A percentile compares a stretch with the other conserved stretches of the same genome.
Evolutionary conservation across 2,329 filamentous ascomycete genomes (phyloP).

Genomic region (Phaeosphaeriaceae sp.): DNA sequence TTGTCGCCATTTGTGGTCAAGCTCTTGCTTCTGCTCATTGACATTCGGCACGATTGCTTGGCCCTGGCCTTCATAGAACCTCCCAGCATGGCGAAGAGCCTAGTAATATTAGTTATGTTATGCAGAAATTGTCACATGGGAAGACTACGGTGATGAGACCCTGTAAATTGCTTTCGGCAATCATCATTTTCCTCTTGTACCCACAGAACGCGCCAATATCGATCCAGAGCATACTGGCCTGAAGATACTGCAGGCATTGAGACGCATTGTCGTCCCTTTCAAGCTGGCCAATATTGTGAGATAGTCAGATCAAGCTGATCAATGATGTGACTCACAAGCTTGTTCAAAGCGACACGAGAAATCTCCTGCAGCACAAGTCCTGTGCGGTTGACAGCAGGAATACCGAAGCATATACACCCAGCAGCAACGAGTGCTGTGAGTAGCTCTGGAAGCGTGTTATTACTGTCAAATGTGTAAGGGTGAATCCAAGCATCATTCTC

Average conservation of each 20-base stretch:
- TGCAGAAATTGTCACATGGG: background rate
- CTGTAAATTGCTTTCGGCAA: constrained; percentile 63
- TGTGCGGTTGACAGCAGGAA: constrained; percentile 39
- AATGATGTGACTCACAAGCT: constrained; percentile 9
- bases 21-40: constrained; percentile 57
- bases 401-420: constrained; percentile 42
- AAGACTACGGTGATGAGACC: constrained; percentile 54
- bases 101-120: background rate
- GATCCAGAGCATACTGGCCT: constrained; percentile 58
- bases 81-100: constrained; percentile 59
- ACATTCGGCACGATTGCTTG: constrained; percentile 58
- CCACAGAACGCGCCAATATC: constrained; percentile 64
- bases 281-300: background rate
- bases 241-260: constrained; percentile 58
- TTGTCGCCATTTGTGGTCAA: constrained; percentile 68
- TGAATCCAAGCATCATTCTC: constrained; percentile 46
- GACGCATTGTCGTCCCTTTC: constrained; percentile 41
- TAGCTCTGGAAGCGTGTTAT: constrained; percentile 30
- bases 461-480: constrained; percentile 36
- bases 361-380: constrained; percentile 41
- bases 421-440: constrained; percentile 38
- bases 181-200: constrained; percentile 62
- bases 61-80: constrained; percentile 63
- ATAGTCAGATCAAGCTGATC: background rate
- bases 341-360: constrained; percentile 35